Conservation (phyloP, 192 early-diverging fungal species). For the Mortierella antarctica region DNA sequence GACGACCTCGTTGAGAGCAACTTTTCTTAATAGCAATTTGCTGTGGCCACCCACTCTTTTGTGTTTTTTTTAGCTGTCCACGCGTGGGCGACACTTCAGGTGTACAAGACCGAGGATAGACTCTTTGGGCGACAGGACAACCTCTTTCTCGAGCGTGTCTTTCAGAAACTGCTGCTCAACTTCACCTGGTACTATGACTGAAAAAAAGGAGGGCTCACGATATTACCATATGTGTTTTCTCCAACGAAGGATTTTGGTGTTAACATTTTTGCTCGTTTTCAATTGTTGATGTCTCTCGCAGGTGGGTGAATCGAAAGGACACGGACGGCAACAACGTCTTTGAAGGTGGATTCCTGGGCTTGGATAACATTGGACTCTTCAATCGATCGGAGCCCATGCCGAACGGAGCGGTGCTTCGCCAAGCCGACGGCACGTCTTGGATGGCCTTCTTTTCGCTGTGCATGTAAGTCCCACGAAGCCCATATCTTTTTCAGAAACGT, state of each 20-base stretch:
- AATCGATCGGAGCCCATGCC: constrained; percentile 63
- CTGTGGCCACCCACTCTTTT: not conserved
- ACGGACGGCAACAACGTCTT: constrained; percentile 63
- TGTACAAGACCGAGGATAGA: constrained; percentile 38
- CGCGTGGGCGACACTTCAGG: constrained; percentile 46
- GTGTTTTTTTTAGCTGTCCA: constrained; percentile 22
- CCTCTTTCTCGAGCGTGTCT: constrained; percentile 46
- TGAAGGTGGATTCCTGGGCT: constrained; percentile 63
- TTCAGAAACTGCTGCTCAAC: constrained; percentile 46
- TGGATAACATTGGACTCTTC: constrained; percentile 70
- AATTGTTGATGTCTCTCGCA: not conserved
- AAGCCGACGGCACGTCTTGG: constrained; percentile 66
- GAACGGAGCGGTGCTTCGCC: constrained; percentile 55
- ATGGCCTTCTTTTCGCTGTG: constrained; percentile 60
- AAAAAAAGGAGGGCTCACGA: not conserved
- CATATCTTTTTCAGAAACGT: constrained; percentile 3
- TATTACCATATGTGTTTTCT: not conserved
- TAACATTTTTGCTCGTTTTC: not conserved
- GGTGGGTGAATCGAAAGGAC: constrained; percentile 69
- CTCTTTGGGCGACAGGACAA: constrained; percentile 22
- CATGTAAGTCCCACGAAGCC: constrained; percentile 23
- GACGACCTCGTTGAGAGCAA: not conserved
- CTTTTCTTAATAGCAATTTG: not conserved
- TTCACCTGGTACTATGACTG: constrained; percentile 32
- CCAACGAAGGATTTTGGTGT: not conserved